Base-by-base conservation (phyloP, 2,329 filamentous ascomycete species). In the Ophiocordyceps unilateralis region DNA sequence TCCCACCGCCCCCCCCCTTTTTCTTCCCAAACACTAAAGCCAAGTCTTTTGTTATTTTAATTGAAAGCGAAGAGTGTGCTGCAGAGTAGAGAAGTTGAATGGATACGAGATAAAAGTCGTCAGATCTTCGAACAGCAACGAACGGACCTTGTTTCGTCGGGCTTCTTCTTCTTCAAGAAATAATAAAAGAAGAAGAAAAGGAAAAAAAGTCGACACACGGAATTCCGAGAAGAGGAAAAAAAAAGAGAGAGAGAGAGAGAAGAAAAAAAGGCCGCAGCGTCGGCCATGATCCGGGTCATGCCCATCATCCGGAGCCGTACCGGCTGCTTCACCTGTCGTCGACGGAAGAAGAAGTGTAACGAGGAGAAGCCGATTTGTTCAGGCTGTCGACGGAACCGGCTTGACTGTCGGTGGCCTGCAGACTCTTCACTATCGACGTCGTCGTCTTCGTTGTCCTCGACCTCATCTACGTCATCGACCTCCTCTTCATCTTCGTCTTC, bases 311-410 rank as follows among this genome's bases (percentile, higher is more conserved):
- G 58, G 46, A 56, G 53, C 47, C 51, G 61, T 49, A 60, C 63
- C 15, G 65, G 65, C 45, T 69, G 66, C 55, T 57, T 69, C 53
- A 69, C 65, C 23, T 70, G 66, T 55, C 63, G 67, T 47, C 66
- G 68, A 32, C 62, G 68, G 46, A 74, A 73, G 55, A 71, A 72
- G 48, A 65, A 69, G 48, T 74, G 70, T 52, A 68, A 72, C 49
- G 69, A 74, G 55, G 62, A 65, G 47, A 63, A 67, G 45, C 70
- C 70, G 7, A 54, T 65, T 17, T 74, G 71, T 51, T 65, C 59
- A 41, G 70, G 72, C 50, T 74, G 70, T 55, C 66, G 66, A 51
- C 62, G 69, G 36, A 60, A 73, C 41, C 68, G 68, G 45, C 58
- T 74, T 21, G 63, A 72, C 40, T 75, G 70, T 53, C 62, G 62